Evolutionary conservation across 495 filamentous ascomycete genomes (phyloP).

Genomic region (Filosporella fistucella): DNA sequence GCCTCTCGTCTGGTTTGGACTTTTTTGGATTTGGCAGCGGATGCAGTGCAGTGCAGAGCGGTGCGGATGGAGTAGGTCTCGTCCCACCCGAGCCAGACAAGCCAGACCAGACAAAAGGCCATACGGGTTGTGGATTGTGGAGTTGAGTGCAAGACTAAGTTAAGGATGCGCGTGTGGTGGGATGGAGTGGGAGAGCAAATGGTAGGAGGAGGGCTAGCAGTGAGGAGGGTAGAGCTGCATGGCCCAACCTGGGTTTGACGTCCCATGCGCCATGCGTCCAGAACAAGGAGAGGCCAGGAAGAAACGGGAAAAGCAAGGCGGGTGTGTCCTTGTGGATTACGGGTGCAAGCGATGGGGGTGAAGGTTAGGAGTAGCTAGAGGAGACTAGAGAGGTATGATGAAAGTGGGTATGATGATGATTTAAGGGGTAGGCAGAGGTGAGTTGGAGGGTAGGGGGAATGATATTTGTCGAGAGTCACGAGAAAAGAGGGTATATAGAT

Average conservation of each 20-base stretch:
- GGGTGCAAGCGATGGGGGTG: background rate
- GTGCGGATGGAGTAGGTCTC: too few relatives aligned
- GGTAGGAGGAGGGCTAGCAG: slow-evolving; percentile 1
- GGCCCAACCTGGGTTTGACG: background rate
- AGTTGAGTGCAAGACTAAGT: too few relatives aligned
- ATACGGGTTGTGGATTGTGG: slow-evolving; percentile 15
- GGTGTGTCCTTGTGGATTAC: background rate
- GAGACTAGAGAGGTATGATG: background rate
- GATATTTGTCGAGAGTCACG: too few relatives aligned
- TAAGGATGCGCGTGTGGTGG: background rate
- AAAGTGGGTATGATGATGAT: background rate
- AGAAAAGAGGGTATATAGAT: too few relatives aligned
- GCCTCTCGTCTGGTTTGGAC: too few relatives aligned
- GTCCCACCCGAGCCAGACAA: too few relatives aligned
- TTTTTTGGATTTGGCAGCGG: too few relatives aligned
- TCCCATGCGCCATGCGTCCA: slow-evolving; percentile 9
- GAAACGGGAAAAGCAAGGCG: slow-evolving; percentile 3
- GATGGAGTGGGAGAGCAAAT: background rate
- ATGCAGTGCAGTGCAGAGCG: too few relatives aligned
- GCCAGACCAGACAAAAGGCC: too few relatives aligned
- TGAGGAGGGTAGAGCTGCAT: too few relatives aligned
- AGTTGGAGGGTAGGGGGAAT: too few relatives aligned
- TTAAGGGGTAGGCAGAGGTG: background rate
- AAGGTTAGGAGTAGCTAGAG: too few relatives aligned
- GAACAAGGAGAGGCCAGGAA: slow-evolving; percentile 4